Evolutionary conservation across 2,329 filamentous ascomycete genomes (phyloP).

Genomic region (Penicillium sp.): DNA sequence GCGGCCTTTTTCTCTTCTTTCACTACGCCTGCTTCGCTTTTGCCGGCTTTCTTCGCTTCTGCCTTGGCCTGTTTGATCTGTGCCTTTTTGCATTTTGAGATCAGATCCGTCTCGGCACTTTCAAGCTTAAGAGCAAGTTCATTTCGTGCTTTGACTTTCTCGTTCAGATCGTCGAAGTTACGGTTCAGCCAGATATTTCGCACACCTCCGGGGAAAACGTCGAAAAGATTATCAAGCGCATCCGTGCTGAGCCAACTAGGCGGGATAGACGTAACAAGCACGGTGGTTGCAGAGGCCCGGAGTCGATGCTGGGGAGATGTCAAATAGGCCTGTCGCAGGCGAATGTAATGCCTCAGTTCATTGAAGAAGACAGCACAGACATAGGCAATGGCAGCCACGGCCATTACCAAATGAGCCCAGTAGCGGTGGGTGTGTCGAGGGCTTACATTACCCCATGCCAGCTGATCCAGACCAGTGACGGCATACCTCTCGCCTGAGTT

Average conservation of each 20-base stretch:
- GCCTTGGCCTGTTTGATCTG: constrained; percentile 69
- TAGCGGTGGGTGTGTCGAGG: constrained; percentile 66
- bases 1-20: constrained; percentile 52
- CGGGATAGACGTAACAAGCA: constrained; percentile 87
- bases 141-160: constrained; percentile 77
- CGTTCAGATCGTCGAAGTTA: constrained; percentile 76
- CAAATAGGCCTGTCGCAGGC: constrained; percentile 88
- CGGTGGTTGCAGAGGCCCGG: constrained; percentile 89
- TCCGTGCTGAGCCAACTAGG: constrained; percentile 84
- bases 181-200: constrained; percentile 96
- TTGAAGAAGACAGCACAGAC: constrained; percentile 84
- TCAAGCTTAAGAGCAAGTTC: constrained; percentile 72
- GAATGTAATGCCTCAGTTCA: constrained; percentile 84
- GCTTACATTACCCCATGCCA: constrained; percentile 85
- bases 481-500: constrained; percentile 42
- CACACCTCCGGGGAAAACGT: constrained; percentile 93
- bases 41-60: constrained; percentile 61
- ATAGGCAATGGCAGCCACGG: constrained; percentile 74
- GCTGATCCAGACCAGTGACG: constrained; percentile 70
- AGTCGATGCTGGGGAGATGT: constrained; percentile 93
- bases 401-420: constrained; percentile 81
- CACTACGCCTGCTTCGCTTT: constrained; percentile 36
- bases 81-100: constrained; percentile 74
- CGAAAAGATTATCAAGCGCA: constrained; percentile 78
- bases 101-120: constrained; percentile 76